phyloP scores from a whole-genome alignment of 371 early-diverging fungal species.

The Mortierella sp. region DNA sequence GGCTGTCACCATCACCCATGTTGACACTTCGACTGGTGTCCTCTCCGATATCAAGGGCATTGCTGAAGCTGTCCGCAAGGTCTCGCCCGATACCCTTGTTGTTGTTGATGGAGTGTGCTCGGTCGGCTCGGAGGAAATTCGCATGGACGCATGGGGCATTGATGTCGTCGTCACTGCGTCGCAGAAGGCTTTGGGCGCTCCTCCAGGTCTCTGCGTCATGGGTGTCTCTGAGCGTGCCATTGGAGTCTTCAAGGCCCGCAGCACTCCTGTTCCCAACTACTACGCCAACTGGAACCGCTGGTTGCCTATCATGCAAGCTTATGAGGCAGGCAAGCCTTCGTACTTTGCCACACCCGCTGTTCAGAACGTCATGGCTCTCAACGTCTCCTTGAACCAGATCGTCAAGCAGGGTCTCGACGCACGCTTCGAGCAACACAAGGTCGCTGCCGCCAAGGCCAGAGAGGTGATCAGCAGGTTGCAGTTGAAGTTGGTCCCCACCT shows the following conservation, averaged over 20 bases:
- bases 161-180: constrained; percentile 92
- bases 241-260: constrained; percentile 74
- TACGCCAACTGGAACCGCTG: constrained; percentile 87
- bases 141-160: constrained; percentile 92
- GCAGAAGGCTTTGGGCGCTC: constrained; percentile 95
- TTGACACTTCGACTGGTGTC: constrained; percentile 97
- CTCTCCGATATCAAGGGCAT: constrained; percentile 84
- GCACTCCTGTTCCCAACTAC: constrained; percentile 75
- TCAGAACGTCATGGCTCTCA: constrained; percentile 90
- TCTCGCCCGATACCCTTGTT: constrained; percentile 90
- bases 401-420: constrained; percentile 62
- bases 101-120: constrained; percentile 97
- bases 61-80: constrained; percentile 75
- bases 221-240: constrained; percentile 82
- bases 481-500: constrained; percentile 76
- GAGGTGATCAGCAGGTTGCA: constrained; percentile 74
- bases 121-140: constrained; percentile 92
- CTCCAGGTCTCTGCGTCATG: constrained; percentile 88
- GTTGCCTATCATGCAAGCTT: constrained; percentile 94
- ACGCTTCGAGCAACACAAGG: constrained; percentile 73
- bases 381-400: constrained; percentile 85
- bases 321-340: constrained; percentile 89
- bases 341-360: constrained; percentile 99
- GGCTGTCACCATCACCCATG: constrained; percentile 92
- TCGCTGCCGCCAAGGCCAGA: constrained; percentile 80